Conservation (phyloP, 345 rosid species). For the Schrenkiella parvula region DNA sequence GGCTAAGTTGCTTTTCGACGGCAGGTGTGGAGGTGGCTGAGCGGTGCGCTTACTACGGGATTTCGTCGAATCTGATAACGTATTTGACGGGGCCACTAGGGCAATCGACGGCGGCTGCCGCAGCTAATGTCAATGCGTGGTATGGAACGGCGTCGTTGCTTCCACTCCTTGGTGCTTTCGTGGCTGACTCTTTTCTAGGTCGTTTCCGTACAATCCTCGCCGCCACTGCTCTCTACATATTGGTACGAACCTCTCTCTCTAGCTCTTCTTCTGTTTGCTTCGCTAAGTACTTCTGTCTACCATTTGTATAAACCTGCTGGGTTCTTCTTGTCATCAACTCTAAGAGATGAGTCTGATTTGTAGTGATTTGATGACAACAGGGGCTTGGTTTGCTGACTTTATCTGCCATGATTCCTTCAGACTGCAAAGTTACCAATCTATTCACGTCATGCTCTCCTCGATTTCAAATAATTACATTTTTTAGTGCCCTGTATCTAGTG, state of each 20-base stretch:
- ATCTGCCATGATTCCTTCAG: slow-evolving; percentile 56
- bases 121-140: slow-evolving; percentile 51
- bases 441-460: slow-evolving; percentile 32
- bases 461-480: slow-evolving; percentile 38
- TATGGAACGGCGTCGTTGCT: slow-evolving; percentile 42
- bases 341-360: slow-evolving; percentile 10
- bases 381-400: slow-evolving; percentile 58
- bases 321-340: neutral
- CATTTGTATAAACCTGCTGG: neutral
- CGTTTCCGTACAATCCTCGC: slow-evolving; percentile 47
- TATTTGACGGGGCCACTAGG: slow-evolving; percentile 48
- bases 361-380: slow-evolving; percentile 36
- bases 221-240: slow-evolving; percentile 40
- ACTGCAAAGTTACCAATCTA: slow-evolving; percentile 35
- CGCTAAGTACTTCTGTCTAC: neutral
- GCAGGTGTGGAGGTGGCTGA: slow-evolving; percentile 51
- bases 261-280: neutral
- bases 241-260: slow-evolving; percentile 27
- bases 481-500: slow-evolving; percentile 52
- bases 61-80: slow-evolving; percentile 43
- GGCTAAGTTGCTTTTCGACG: neutral
- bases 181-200: slow-evolving; percentile 51
- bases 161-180: slow-evolving; percentile 48
- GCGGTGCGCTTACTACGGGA: slow-evolving; percentile 47
- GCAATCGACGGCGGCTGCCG: slow-evolving; percentile 46